Base-by-base conservation (phyloP, 495 filamentous ascomycete genomes). In the Cercophora sp. region DNA sequence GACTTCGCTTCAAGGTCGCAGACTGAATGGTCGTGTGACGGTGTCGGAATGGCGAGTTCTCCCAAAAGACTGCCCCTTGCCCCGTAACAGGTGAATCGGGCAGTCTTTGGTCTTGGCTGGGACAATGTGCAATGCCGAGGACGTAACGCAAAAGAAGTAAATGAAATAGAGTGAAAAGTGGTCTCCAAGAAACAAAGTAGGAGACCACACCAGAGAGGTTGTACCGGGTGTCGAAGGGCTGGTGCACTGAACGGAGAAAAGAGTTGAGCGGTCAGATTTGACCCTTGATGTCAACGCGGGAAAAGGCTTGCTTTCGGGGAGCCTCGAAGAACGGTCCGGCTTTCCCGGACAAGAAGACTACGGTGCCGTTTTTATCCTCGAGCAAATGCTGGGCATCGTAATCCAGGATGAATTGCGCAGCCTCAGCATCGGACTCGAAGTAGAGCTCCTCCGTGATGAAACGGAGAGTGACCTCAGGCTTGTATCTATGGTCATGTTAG, bases 371-470 rank as follows among this genome's bases (percentile, higher is more conserved):
- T 44, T 81, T 85, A 63, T 94, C 88, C 63, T 88, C 78, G 48
- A 98, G 83, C n/a, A 93, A 70, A 9, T 86, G 73, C 61, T 85
- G 78, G 37, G 86, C 86, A 48, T 82, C 73, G 66, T 90, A 73
- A 51, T 94, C 86, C 55, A 84, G 79, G 56, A 98, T 82, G 70
- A 96, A 97, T 63, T 89, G 85, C 8, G 87, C 85, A 52, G 89
- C 89, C 67, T 95, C 88, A 64, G 87, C 81, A 67, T 96, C 91
- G 41, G 85, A 88, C 70, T 96, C 89, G 67, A 97, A 99, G 44
- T 86, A 90, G 48, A 99, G 85, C 66, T 97, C 93, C 72, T 97
- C 87, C 23, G 90, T 91, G 57, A 99, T 80, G 72, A 96, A 96
- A 59, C 88, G 85, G 54, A 97, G 78, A 48, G 84, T 86, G 64